Conservation (phyloP, 352 stramenopile species). For the Thalassiosira delicatula region DNA sequence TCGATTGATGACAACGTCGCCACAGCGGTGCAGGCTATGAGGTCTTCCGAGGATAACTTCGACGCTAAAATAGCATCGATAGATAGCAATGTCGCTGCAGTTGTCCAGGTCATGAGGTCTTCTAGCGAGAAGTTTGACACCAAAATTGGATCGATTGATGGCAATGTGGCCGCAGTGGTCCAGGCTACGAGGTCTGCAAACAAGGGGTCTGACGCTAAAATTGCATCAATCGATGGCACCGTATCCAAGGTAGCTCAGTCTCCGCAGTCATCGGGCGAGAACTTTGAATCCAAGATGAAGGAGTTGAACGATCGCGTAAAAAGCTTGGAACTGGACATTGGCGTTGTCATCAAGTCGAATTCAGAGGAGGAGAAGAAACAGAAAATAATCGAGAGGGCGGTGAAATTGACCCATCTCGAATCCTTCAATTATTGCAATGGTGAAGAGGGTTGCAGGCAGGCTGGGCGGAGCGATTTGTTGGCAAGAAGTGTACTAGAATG, state of each 20-base stretch:
- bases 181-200: too few relatives aligned
- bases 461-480: background rate
- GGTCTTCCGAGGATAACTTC: background rate
- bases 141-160: too few relatives aligned
- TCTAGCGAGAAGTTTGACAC: too few relatives aligned
- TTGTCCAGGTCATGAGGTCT: too few relatives aligned
- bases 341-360: background rate
- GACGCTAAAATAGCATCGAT: too few relatives aligned
- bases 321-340: background rate
- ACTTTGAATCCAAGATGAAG: background rate
- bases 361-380: constrained; percentile 6
- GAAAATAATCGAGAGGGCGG: constrained; percentile 8
- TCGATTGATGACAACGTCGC: background rate
- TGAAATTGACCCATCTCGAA: background rate
- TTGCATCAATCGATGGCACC: too few relatives aligned
- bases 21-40: background rate
- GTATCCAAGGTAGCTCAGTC: too few relatives aligned
- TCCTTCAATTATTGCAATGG: constrained; percentile 14
- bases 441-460: background rate
- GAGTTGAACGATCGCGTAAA: background rate
- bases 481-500: background rate
- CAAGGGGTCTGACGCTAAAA: too few relatives aligned
- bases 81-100: too few relatives aligned
- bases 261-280: too few relatives aligned
- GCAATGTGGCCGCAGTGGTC: too few relatives aligned